Percentiles rank a stretch among this genome's conserved stretches.
Conservation (phyloP, 23 red algal species). For the Gracilaria domingensis region DNA sequence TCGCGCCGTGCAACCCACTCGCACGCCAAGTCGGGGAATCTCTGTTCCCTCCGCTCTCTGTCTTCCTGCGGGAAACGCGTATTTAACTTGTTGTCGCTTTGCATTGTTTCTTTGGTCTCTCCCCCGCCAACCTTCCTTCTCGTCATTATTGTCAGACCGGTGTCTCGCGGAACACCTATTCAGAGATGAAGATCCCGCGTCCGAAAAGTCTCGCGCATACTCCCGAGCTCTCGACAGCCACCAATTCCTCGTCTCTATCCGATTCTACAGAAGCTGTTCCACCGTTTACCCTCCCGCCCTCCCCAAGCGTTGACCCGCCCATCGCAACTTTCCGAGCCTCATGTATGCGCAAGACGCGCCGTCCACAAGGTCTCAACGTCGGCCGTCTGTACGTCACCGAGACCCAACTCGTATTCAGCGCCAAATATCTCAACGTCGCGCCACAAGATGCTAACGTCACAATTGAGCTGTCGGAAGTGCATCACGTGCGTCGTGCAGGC, state of each 20-base stretch:
- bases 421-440: slow-evolving; percentile 38
- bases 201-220: neutral
- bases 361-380: slow-evolving; percentile 43
- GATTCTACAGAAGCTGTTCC: neutral
- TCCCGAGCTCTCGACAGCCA: neutral
- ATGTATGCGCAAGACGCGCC: slow-evolving; percentile 46
- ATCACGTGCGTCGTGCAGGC: neutral
- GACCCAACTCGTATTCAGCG: slow-evolving; percentile 23
- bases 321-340: slow-evolving; percentile 15
- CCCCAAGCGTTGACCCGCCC: neutral
- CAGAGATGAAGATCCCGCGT: neutral
- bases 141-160: too few relatives aligned
- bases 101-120: neutral
- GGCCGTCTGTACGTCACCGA: slow-evolving; percentile 25
- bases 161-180: too few relatives aligned
- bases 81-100: neutral
- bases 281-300: slow-evolving; percentile 11
- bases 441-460: slow-evolving; percentile 31
- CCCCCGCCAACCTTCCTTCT: neutral
- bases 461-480: slow-evolving; percentile 12
- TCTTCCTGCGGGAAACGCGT: too few relatives aligned
- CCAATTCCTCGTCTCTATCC: neutral
- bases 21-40: neutral
- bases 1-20: neutral
- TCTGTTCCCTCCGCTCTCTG: neutral